Conservation (phyloP, 345 rosid species). For the Sonneratia alba region DNA sequence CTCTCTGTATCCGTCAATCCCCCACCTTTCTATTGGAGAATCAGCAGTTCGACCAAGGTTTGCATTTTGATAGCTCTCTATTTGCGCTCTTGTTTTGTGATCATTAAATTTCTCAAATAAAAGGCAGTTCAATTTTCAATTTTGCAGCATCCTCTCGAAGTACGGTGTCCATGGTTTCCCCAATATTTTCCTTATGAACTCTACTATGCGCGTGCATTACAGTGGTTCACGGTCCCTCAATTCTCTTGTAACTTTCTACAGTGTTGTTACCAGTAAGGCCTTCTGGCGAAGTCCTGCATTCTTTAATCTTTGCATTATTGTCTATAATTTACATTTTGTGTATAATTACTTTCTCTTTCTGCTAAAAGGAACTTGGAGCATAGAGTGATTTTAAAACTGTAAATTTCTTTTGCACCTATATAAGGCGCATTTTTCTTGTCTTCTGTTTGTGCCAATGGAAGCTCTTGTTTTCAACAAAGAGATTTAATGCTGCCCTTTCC, state of each 20-base stretch:
- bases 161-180: constrained; percentile 98
- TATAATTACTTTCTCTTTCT: neutral
- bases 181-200: constrained; percentile 68
- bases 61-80: constrained; percentile 8
- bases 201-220: constrained; percentile 58
- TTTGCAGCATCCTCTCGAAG: constrained; percentile 75
- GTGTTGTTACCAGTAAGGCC: constrained; percentile 56
- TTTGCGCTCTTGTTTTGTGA: neutral
- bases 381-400: neutral
- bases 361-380: neutral
- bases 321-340: neutral
- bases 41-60: constrained; percentile 82
- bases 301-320: neutral
- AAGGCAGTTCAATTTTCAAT: constrained; percentile 13
- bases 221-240: constrained; percentile 59
- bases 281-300: constrained; percentile 1
- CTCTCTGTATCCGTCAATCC: constrained; percentile 50
- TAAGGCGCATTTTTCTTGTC: neutral
- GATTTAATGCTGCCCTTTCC: neutral
- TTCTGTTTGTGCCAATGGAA: too few species aligned
- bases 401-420: neutral
- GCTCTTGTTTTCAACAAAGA: too few species aligned
- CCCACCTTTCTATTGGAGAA: constrained; percentile 78
- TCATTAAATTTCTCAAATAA: constrained; percentile 6
- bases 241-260: constrained; percentile 66